These are phyloP conservation scores for Arctium minus DNA, from an alignment of 129 eudicot genomes.

Conservation along the genomic window DNA sequence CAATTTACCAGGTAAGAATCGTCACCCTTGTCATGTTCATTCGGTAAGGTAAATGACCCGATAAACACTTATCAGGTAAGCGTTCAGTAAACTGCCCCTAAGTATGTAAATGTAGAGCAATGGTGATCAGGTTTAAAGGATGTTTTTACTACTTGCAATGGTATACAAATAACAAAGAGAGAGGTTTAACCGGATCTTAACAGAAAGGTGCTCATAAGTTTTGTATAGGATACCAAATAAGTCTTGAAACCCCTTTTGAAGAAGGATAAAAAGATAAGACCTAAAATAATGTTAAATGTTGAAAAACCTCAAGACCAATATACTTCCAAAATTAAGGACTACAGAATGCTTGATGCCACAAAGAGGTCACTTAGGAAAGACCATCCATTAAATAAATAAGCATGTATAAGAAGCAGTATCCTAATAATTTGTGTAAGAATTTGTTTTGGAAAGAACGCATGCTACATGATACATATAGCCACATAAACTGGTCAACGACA, in stretches of 20 bases:
- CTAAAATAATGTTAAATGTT: not conserved
- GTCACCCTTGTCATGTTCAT: no score
- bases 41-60: no score
- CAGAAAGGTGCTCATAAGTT: not conserved
- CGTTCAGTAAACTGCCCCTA: no score
- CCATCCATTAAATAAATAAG: conserved; percentile 9
- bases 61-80: no score
- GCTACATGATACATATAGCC: conserved; percentile 6
- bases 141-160: no score
- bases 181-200: not conserved
- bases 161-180: no score
- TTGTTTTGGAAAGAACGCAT: conserved; percentile 1
- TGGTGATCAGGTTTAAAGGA: no score
- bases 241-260: conserved; percentile 2
- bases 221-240: not conserved
- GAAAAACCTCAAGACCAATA: not conserved
- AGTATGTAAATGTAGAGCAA: no score
- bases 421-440: not conserved
- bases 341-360: not conserved
- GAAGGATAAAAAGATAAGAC: not conserved
- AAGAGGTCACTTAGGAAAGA: not conserved
- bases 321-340: not conserved
- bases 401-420: not conserved
- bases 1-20: no score
- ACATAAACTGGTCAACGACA: not conserved